Base-by-base conservation (phyloP, 768 basidiomycete genomes). In the Podaxis rugospora region DNA sequence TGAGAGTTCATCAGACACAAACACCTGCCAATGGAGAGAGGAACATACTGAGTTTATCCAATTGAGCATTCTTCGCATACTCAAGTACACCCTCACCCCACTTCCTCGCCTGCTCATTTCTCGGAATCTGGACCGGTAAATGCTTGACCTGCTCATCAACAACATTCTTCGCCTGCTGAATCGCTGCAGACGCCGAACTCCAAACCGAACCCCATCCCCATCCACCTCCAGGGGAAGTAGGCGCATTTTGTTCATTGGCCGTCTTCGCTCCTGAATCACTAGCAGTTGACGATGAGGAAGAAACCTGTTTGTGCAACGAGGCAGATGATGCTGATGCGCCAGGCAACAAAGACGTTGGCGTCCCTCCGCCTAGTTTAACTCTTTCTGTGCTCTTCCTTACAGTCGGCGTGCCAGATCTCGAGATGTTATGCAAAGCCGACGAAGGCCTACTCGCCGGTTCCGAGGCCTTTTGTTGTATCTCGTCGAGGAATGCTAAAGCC, bases 141-240 rank as follows among this genome's bases (percentile, higher is more conserved):
- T 88, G 80, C 78, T 94, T 94, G 60, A 95, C 94, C 70, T 93
- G 92, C 69, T 96, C 95, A 66, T 98, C 95, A 1, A 97, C 95
- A 13, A 85, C 93, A 27, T 86, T 81, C 72, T 82, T 86, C 4
- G 95, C 95, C 69, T 95, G 92, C 69, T 94, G 89, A 51, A 96
- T 81, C 18, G 90, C 95, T 42, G 87, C 84, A 49, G 90, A 89
- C 37, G 95, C 95, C 46, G 84, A 88, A 5, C 78, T 87, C 95
- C 95, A 97, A n/a, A 93, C 90, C 25, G 78, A 87, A 1, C 90
- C 86, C 92, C 95, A 95, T 28, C 89, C 92, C 84, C 90, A 92
- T 4, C 78, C 73, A 42, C 78, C 80, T 14, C 54, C 62, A 46
- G 25, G 21, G 18, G 28, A 13, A 52, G 49, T 25, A 60, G 66